Conservation (phyloP, 1,139 yeast genomes). For the Candida frijolesensis region DNA sequence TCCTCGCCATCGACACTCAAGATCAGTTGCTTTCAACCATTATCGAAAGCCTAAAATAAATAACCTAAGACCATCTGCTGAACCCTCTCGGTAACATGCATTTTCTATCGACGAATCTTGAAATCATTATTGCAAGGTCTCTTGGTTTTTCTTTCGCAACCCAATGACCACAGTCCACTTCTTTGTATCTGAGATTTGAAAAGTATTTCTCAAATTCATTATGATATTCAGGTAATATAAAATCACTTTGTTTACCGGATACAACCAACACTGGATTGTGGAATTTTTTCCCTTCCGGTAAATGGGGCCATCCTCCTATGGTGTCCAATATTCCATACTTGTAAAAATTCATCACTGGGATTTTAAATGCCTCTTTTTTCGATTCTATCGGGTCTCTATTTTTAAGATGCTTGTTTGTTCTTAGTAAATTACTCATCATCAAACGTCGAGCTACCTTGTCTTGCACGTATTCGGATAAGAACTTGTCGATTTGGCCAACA, state of each 20-base stretch:
- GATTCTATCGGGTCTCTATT: slow-evolving; percentile 11
- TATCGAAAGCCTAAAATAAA: no score
- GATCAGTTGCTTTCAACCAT: no score
- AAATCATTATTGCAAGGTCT: slow-evolving; percentile 32
- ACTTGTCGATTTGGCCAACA: slow-evolving; percentile 17
- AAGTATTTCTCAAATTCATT: slow-evolving; percentile 39
- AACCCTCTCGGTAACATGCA: background rate
- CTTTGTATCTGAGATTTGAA: slow-evolving; percentile 27
- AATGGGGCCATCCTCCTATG: slow-evolving; percentile 49
- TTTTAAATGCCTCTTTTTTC: slow-evolving; percentile 24
- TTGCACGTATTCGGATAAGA: slow-evolving; percentile 26
- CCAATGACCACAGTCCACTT: slow-evolving; percentile 50
- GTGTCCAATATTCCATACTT: slow-evolving; percentile 30
- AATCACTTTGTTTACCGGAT: slow-evolving; percentile 43
- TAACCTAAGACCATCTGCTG: no score
- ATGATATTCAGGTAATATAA: slow-evolving; percentile 32
- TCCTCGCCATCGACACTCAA: no score
- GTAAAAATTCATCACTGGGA: slow-evolving; percentile 28
- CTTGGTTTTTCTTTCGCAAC: slow-evolving; percentile 44
- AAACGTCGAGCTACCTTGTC: slow-evolving; percentile 27
- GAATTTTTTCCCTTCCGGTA: slow-evolving; percentile 23
- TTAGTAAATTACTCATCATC: slow-evolving; percentile 30
- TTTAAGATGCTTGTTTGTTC: slow-evolving; percentile 15
- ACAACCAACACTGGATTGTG: slow-evolving; percentile 43
- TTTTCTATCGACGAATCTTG: slow-evolving; percentile 18